These are phyloP conservation scores for Geotrichum carabidarum DNA, from an alignment of 1,139 yeast genomes.

Conservation along the genomic window DNA sequence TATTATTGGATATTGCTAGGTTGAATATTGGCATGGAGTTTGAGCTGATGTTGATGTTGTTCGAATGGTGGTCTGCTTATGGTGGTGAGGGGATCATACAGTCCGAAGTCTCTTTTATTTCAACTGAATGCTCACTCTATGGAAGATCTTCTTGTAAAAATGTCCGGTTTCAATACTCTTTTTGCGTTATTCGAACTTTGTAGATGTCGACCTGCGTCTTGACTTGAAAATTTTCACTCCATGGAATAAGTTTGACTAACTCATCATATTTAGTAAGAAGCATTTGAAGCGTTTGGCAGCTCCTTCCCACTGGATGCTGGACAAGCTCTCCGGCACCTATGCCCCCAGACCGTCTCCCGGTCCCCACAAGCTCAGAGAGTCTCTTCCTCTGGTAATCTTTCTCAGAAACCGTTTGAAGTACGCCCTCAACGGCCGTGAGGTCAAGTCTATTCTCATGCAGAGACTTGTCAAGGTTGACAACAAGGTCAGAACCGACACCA, in stretches of 20 bases:
- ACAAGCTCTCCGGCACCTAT: slow-evolving; percentile 98
- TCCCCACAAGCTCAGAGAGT: slow-evolving; percentile 99
- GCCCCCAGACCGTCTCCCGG: slow-evolving; percentile 99
- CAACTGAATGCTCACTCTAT: too few relatives aligned
- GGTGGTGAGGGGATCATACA: too few relatives aligned
- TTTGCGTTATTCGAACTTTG: too few relatives aligned
- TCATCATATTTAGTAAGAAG: slow-evolving; percentile 59
- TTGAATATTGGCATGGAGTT: too few relatives aligned
- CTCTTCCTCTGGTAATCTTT: slow-evolving; percentile 95
- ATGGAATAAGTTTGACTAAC: not conserved
- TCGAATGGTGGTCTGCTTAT: too few relatives aligned
- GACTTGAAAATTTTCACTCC: not conserved
- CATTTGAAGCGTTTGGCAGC: slow-evolving; percentile 98
- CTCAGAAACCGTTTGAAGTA: slow-evolving; percentile 99
- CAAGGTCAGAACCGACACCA: slow-evolving; percentile 97
- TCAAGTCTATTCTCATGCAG: slow-evolving; percentile 98
- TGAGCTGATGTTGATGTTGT: too few relatives aligned
- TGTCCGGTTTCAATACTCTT: too few relatives aligned
- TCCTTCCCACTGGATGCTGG: slow-evolving; percentile 99
- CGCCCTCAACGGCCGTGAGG: slow-evolving; percentile 99
- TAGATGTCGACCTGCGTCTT: too few relatives aligned
- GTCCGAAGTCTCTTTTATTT: too few relatives aligned
- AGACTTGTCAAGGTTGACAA: slow-evolving; percentile 98
- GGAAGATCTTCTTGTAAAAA: too few relatives aligned
- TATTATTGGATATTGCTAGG: too few relatives aligned